phyloP scores from a whole-genome alignment of 306 rosid species.

The Senna tora region DNA sequence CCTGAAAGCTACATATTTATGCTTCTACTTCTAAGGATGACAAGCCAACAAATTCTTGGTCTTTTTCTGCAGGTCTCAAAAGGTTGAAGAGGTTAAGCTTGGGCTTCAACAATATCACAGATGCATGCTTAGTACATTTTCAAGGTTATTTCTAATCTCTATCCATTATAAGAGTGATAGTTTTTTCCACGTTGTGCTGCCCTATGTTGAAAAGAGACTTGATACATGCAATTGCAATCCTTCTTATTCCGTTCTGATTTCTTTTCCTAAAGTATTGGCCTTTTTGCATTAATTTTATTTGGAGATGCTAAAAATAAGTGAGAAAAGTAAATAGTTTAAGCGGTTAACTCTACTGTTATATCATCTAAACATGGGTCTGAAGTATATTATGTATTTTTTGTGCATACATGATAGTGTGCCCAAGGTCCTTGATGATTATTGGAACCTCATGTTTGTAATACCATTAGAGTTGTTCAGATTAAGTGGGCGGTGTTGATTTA shows the following conservation, averaged over 20 bases:
- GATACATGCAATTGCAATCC: slow-evolving; percentile 18
- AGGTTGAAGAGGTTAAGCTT: slow-evolving; percentile 75
- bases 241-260: not conserved
- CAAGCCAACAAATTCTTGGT: slow-evolving; percentile 17
- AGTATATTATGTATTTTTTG: not conserved
- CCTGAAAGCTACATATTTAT: slow-evolving; percentile 11
- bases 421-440: not conserved
- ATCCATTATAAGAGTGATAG: slow-evolving; percentile 1
- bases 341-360: not conserved
- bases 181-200: slow-evolving; percentile 29
- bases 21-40: slow-evolving; percentile 27
- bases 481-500: not conserved
- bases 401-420: not conserved
- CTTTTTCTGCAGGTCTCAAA: slow-evolving; percentile 66
- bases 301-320: not conserved
- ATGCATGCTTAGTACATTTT: slow-evolving; percentile 74
- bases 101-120: slow-evolving; percentile 73
- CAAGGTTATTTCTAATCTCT: slow-evolving; percentile 59
- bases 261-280: not conserved
- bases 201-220: slow-evolving; percentile 22
- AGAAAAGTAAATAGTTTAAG: not conserved
- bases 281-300: slow-evolving; percentile 14
- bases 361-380: not conserved
- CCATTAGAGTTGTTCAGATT: not conserved
- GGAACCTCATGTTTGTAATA: not conserved